Evolutionary conservation across 208 protist genomes (phyloP).

Genomic region (Phytomonas sp.): DNA sequence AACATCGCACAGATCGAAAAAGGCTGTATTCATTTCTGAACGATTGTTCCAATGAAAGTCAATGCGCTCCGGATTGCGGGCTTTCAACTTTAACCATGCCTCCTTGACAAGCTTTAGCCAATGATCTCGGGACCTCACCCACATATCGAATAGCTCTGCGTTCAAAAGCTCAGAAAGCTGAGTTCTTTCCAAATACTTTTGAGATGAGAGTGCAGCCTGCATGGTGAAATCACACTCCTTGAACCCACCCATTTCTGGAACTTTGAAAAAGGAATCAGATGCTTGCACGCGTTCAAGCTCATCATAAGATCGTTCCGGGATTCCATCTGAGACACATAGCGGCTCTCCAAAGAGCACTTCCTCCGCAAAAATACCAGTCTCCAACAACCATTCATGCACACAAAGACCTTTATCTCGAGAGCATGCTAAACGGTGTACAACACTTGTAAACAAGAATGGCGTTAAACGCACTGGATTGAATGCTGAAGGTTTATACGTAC

Average conservation of each 20-base stretch:
- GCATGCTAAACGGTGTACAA: conserved; percentile 19
- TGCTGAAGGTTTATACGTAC: conserved; percentile 41
- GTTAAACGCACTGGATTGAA: conserved; percentile 35
- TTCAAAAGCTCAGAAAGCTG: conserved; percentile 30
- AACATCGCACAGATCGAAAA: conserved; percentile 87
- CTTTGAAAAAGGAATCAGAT: conserved; percentile 11
- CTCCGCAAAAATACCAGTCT: conserved; percentile 6
- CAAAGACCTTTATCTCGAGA: conserved; percentile 22
- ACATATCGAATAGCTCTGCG: conserved; percentile 52
- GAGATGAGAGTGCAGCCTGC: conserved; percentile 24
- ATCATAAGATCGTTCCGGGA: conserved; percentile 26
- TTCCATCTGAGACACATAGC: conserved; percentile 34
- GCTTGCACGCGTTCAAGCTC: conserved; percentile 27
- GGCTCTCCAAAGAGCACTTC: conserved; percentile 57
- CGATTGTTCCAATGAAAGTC: conserved; percentile 80
- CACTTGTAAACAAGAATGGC: conserved; percentile 35
- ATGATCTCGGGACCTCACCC: conserved; percentile 31
- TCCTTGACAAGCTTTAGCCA: conserved; percentile 57
- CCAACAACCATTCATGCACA: conserved; percentile 27
- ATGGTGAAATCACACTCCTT: conserved; percentile 25
- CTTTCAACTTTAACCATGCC: conserved; percentile 42
- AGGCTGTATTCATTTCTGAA: conserved; percentile 74
- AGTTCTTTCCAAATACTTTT: conserved; percentile 33
- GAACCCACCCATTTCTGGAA: conserved; percentile 40
- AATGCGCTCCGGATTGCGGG: conserved; percentile 34